These are phyloP conservation scores for Schoenoplectus tabernaemontani DNA, from an alignment of 202 grass and related monocot genomes.

Conservation along the genomic window DNA sequence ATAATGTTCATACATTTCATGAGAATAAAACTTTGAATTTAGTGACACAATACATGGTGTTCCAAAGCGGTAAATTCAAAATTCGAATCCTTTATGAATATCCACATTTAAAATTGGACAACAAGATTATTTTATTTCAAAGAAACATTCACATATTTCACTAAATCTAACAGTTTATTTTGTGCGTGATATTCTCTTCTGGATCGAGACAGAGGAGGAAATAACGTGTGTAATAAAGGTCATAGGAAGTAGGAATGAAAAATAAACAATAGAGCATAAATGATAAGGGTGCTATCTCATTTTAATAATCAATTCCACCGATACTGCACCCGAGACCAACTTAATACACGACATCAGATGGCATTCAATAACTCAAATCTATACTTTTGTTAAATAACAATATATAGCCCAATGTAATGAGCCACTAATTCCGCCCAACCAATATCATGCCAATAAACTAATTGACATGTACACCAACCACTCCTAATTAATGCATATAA, in stretches of 20 bases:
- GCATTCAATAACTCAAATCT: not conserved
- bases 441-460: slow-evolving; percentile 9
- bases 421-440: not conserved
- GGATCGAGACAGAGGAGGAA: not conserved
- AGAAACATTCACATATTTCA: too few species aligned
- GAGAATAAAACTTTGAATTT: too few species aligned
- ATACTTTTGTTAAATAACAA: not conserved
- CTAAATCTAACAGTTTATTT: not conserved
- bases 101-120: too few species aligned
- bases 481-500: not conserved
- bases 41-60: too few species aligned
- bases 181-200: not conserved
- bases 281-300: not conserved
- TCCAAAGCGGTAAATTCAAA: too few species aligned
- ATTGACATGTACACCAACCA: not conserved
- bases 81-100: too few species aligned
- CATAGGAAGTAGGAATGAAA: not conserved
- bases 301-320: not conserved
- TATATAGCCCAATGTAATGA: not conserved
- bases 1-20: too few species aligned
- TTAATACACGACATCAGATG: not conserved
- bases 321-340: not conserved
- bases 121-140: too few species aligned
- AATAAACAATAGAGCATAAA: not conserved
- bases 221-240: not conserved